phyloP scores from a whole-genome alignment of 176 grass and related monocot genomes.

The Microstegium vimineum region DNA sequence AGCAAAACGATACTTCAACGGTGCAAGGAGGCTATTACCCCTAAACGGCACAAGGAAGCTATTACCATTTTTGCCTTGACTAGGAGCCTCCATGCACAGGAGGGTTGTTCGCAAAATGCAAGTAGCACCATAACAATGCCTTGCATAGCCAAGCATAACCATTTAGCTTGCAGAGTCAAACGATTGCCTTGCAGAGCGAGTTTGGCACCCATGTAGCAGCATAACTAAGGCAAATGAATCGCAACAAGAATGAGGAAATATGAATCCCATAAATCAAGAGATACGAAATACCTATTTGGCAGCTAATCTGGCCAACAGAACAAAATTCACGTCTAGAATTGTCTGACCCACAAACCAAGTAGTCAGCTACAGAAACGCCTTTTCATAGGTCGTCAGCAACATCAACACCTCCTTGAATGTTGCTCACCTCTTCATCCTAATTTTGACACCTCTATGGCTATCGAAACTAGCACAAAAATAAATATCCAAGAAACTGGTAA shows the following conservation, averaged over 20 bases:
- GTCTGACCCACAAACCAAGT: neutral
- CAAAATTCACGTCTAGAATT: neutral
- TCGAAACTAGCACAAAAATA: conserved; percentile 20
- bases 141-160: too few relatives aligned
- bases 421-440: conserved; percentile 3
- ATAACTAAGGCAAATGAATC: neutral
- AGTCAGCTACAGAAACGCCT: neutral
- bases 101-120: neutral
- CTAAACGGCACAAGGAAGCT: neutral
- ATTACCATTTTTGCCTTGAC: neutral
- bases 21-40: neutral
- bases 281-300: neutral
- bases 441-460: neutral
- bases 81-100: too few relatives aligned
- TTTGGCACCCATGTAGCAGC: neutral
- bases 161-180: neutral
- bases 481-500: conserved; percentile 13
- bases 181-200: neutral
- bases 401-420: conserved; percentile 14
- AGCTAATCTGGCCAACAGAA: neutral
- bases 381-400: neutral
- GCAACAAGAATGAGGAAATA: neutral
- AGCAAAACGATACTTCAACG: neutral
- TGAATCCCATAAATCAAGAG: neutral
- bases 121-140: too few relatives aligned